Evolutionary conservation across 2,329 filamentous ascomycete species (phyloP).

Genomic region (Sporothrix brunneoviolacea): DNA sequence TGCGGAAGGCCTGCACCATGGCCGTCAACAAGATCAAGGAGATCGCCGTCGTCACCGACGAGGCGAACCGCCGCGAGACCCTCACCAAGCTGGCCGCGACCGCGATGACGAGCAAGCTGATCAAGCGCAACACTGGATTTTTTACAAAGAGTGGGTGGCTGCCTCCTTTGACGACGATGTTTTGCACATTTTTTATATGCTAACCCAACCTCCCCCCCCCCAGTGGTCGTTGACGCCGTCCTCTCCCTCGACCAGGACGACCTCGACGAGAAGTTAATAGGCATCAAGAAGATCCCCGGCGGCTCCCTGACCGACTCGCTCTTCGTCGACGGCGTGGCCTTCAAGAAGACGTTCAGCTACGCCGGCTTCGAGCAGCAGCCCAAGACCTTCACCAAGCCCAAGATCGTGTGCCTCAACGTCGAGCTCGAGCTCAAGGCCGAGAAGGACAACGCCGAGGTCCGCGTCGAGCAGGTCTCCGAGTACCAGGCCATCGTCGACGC

Average conservation of each 20-base stretch:
- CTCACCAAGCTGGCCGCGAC: conserved; percentile 84
- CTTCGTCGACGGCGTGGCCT: conserved; percentile 95
- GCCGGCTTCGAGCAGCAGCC: conserved; percentile 99
- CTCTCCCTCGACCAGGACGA: conserved; percentile 93
- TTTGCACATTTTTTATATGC: conserved; percentile 11
- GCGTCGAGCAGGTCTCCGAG: conserved; percentile 96
- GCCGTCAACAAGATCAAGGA: conserved; percentile 99
- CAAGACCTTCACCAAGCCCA: conserved; percentile 87
- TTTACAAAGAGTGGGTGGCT: conserved; percentile 94
- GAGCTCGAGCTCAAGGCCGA: conserved; percentile 98
- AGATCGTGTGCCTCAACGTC: conserved; percentile 96
- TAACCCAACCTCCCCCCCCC: too few species aligned
- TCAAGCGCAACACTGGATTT: conserved; percentile 93
- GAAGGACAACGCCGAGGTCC: conserved; percentile 98
- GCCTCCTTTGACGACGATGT: too few species aligned
- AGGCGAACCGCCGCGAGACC: conserved; percentile 79
- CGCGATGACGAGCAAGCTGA: conserved; percentile 99
- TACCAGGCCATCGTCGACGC: conserved; percentile 99
- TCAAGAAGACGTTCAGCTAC: conserved; percentile 99
- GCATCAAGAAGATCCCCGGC: conserved; percentile 95
- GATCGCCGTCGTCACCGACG: conserved; percentile 79
- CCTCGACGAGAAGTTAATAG: conserved; percentile 95
- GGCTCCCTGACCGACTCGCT: conserved; percentile 93
- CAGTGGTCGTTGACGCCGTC: conserved; percentile 94
- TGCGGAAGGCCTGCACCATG: conserved; percentile 80